A percentile compares a stretch with the other conserved stretches of the same genome.
phyloP scores from a whole-genome alignment of 352 stramenopile genomes.

The Phytophthora brassicae region DNA sequence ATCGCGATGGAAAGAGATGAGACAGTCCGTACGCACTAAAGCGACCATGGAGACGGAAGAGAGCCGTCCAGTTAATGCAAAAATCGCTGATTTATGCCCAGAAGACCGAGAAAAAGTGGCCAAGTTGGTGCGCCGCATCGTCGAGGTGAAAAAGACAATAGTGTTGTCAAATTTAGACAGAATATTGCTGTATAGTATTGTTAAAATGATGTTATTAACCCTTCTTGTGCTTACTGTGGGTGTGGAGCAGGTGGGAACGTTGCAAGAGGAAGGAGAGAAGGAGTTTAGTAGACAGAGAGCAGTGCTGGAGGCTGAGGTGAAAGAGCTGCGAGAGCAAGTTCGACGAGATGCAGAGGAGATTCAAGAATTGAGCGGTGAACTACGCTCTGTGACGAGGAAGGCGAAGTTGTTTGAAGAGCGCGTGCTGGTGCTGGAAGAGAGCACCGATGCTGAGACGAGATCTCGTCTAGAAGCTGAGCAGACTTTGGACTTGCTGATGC shows the following conservation, averaged over 20 bases:
- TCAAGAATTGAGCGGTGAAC: constrained; percentile 49
- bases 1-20: constrained; percentile 71
- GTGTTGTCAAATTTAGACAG: no score
- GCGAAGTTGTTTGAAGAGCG: constrained; percentile 40
- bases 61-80: constrained; percentile 25
- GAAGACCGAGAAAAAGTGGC: constrained; percentile 81
- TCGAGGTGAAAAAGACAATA: constrained; percentile 47
- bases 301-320: constrained; percentile 50
- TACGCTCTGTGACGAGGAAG: constrained; percentile 42
- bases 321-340: constrained; percentile 46
- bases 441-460: constrained; percentile 54
- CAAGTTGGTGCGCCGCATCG: constrained; percentile 72
- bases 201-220: constrained; percentile 6
- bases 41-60: constrained; percentile 46
- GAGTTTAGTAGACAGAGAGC: constrained; percentile 45
- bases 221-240: background rate
- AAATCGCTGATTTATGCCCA: constrained; percentile 70
- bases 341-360: constrained; percentile 51
- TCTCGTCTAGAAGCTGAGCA: constrained; percentile 57
- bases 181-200: no score
- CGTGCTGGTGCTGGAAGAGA: constrained; percentile 62
- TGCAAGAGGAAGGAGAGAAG: constrained; percentile 60
- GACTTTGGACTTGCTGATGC: constrained; percentile 68
- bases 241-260: constrained; percentile 35
- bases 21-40: constrained; percentile 61